Base-by-base conservation (phyloP, 163 green algal genomes). In the Coccomyxa subellipsoidea region DNA sequence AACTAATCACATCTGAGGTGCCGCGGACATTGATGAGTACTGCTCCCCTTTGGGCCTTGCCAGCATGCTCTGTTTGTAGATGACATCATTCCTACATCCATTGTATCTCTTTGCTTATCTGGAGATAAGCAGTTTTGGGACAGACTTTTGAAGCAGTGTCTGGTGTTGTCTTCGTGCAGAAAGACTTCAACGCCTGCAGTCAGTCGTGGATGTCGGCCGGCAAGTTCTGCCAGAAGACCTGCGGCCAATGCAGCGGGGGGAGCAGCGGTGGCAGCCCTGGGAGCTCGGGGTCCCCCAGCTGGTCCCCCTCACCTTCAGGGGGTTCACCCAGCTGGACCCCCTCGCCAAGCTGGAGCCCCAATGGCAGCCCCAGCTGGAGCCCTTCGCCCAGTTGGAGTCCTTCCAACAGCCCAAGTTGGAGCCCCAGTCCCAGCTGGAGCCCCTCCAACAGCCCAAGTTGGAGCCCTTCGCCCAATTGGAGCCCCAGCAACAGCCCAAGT, bases 111-210 rank as follows among this genome's bases (percentile, higher is more conserved):
- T n/a, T n/a, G n/a, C n/a, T n/a, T n/a, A n/a, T n/a, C n/a, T n/a
- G n/a, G n/a, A n/a, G n/a, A n/a, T n/a, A n/a, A n/a, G n/a, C n/a
- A n/a, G n/a, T n/a, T n/a, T n/a, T 59, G 47, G 3, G 23, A 12
- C 47, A 12, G 23, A 7, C 0, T 59, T 59, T 1, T 59, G 5
- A 59, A 8, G 47, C 15, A 59, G 47, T 59, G 21, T 59, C 15
- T 73, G n/a, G 66, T 73, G 66, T n/a, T 32, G 10, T 73, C 18
- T 73, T 18, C 32, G 72, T 78, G 72, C 72, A 78, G 72, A 78
- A 78, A 53, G 36, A 40, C 36, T 78, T 78, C 37, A 53, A 53
- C 72, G 72, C 36, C 31, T 78, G 72, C 72, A 38, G 27, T 40
- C 72, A 78, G 72, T 53, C 31, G 27, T 78, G 72, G 72, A 78